Evolutionary conservation across 805 yeast species (phyloP), one percentile per base, ranked within the genome.

Genomic region (Kodamaea nitidulidarum): DNA sequence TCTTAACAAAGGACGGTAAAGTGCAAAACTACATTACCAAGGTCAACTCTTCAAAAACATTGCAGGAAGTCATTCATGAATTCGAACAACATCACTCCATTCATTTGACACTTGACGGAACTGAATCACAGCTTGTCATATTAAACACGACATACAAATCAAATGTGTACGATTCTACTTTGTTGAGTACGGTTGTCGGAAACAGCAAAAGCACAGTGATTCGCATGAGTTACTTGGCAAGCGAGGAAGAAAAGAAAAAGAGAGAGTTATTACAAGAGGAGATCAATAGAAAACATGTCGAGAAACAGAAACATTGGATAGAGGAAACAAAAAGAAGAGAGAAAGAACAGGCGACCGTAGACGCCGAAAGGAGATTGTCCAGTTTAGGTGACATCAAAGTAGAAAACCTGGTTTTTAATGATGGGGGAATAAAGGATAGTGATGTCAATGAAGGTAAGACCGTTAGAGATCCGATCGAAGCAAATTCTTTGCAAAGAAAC

Each of bases 161-260:
- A 4, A 41, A 20, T 0, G 40, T 44, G 8, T 52, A 47, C 37
- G 38, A 35, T 7, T 9, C 20, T 2, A 29, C 38, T 1, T 44
- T 30, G 21, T 48, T 58, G 37, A 42, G 46, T 5, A 35, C 48
- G 3, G 30, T 61, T 7, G 45, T 17, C 58, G 66, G 26, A 5
- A 48, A 44, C 34, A 44, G 42, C 2, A 39, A 46, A 7, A 60
- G 52, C 41, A 45, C 55, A 8, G 66, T 58, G 6, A 40, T 60
- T 11, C 42, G 69, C 31, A 44, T 63, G 30, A 46, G 34, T 12
- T 52, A 47, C 37, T 28, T 43, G 3, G 46, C 46, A 21, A 40
- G 32, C 25, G 49, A 47, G 4, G 48, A 27, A 15, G 41, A 37
- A 28, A 36, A 36, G 7, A 31, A 33, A 6, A 41, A 30, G 31